Conservation (phyloP, 2,329 filamentous ascomycete species). For the Ceratocystiopsis sp. region DNA sequence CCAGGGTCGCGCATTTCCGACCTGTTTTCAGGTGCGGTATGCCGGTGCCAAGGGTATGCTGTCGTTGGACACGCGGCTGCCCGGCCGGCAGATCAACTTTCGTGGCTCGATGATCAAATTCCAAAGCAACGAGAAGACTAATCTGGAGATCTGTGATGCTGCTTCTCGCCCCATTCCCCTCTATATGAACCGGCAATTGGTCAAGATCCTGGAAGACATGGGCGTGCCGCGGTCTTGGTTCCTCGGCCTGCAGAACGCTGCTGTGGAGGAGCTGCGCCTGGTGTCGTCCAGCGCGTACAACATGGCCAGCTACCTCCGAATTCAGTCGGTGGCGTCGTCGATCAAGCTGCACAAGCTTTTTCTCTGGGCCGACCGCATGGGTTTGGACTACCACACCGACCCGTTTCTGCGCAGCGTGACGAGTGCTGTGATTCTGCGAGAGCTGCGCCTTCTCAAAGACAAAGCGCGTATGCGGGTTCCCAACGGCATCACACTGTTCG, state of each 20-base stretch:
- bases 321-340: constrained; percentile 40
- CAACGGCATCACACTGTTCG: constrained; percentile 59
- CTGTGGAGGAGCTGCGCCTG: constrained; percentile 39
- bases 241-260: constrained; percentile 42
- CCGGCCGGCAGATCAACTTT: constrained; percentile 41
- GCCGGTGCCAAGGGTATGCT: constrained; percentile 67
- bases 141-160: constrained; percentile 57
- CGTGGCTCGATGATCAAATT: constrained; percentile 73
- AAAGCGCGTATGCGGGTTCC: constrained; percentile 57
- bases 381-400: constrained; percentile 50
- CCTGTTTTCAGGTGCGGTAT: constrained; percentile 58
- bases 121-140: constrained; percentile 29
- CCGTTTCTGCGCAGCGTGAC: constrained; percentile 52
- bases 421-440: constrained; percentile 51
- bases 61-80: constrained; percentile 44
- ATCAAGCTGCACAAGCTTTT: constrained; percentile 48
- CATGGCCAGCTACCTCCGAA: constrained; percentile 48
- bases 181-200: constrained; percentile 61
- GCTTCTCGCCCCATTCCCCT: constrained; percentile 50
- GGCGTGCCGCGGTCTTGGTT: constrained; percentile 43
- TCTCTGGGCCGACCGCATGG: constrained; percentile 35
- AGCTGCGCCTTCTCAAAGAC: constrained; percentile 61
- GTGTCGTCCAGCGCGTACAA: constrained; percentile 42
- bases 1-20: constrained; percentile 31
- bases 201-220: constrained; percentile 77